Evolutionary conservation across 805 yeast species (phyloP), one percentile per base, ranked within the genome.

Genomic region (Scheffersomyces spartinae): DNA sequence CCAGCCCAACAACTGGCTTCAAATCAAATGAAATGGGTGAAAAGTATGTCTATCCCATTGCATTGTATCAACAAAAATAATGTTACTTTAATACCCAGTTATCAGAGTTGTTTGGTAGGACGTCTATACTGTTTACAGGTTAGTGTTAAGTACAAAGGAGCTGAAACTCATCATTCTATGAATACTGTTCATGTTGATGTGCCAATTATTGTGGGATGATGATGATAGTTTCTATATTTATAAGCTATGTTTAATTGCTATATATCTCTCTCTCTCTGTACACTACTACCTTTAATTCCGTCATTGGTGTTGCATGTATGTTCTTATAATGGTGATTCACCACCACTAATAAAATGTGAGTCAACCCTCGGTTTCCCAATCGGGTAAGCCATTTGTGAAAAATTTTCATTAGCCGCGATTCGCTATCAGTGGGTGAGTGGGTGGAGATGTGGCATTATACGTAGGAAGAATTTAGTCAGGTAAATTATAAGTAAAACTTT

Each of bases 81-180:
- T 24, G 60, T 67, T 24, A 71, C 74, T 1, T 43, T 77, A 28
- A 43, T 71, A 10, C 84, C 84, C 1, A 63, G 63, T 28, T 76
- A 75, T 44, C 81, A 75, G 36, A 65, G 63, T 25, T 77, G 84
- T 45, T 47, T 70, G 28, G 55, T 74, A n/a, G 65, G 75, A 4
- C 58, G 84, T 40, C 45, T 64, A 10, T 75, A 77, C 42, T 58
- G 68, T 31, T 46, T 73, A 26, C 65, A 72, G 29, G 57, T 70
- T 1, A 40, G 45, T 15, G 60, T 69, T 15, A 61, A 52, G 30
- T 66, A 61, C 29, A 54, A 52, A 28, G 64, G 64, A 3, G 40
- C 47, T n/a, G 49, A 49, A 7, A 49, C 47, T 13, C 66, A 59
- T 10, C 45, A 51, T 23, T 43, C 44, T 23, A 27, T 43, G n/a